phyloP scores from a whole-genome alignment of 306 rosid genomes.

The Glycine soja region DNA sequence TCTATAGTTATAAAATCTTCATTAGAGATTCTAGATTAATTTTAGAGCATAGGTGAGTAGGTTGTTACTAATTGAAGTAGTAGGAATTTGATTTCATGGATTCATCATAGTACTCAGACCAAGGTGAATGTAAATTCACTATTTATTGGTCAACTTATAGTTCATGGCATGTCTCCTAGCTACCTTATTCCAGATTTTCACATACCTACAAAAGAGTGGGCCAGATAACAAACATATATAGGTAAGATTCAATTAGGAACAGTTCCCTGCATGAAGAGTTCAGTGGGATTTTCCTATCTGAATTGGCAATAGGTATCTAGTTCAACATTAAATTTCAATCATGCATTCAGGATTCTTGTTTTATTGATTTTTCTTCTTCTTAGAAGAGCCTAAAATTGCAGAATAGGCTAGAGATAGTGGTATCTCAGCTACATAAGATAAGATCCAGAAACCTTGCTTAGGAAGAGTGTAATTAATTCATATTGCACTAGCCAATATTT shows the following conservation, averaged over 20 bases:
- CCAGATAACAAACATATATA: constrained; percentile 18
- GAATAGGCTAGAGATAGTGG: constrained; percentile 9
- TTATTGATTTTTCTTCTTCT: neutral
- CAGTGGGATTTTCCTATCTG: neutral
- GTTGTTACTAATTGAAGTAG: constrained; percentile 3
- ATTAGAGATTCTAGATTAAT: constrained; percentile 22
- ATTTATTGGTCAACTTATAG: constrained; percentile 17
- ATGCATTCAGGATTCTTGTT: neutral
- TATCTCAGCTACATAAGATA: neutral
- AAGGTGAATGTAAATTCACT: neutral
- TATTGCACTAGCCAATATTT: constrained; percentile 7
- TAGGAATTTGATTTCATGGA: constrained; percentile 29
- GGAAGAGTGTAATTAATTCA: neutral
- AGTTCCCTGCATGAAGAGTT: constrained; percentile 25
- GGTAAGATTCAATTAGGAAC: constrained; percentile 27
- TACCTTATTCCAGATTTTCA: constrained; percentile 31
- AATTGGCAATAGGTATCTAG: neutral
- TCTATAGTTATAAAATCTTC: constrained; percentile 13
- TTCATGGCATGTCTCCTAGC: constrained; percentile 30
- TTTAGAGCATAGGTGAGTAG: constrained; percentile 35
- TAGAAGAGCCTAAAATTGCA: neutral
- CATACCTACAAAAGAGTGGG: constrained; percentile 2
- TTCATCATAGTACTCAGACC: constrained; percentile 18
- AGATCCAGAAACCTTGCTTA: neutral
- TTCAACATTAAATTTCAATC: neutral